Evolutionary conservation across 768 basidiomycete genomes (phyloP).

Genomic region (Tulasnella sp.): DNA sequence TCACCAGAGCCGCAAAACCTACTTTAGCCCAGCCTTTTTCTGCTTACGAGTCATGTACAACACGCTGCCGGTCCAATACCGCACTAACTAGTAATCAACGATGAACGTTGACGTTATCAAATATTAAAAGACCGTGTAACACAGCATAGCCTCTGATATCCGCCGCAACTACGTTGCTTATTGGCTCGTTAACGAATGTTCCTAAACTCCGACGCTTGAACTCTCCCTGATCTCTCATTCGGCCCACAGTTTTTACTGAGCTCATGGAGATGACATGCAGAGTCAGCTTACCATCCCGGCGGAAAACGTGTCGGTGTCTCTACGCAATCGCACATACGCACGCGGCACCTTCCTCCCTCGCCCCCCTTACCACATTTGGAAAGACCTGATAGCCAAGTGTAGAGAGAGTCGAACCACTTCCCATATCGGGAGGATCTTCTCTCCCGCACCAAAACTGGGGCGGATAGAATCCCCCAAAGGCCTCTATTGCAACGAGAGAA

Average conservation of each 20-base stretch:
- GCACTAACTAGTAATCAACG: not conserved
- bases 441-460: not conserved
- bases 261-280: not conserved
- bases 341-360: not conserved
- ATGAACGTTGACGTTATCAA: not conserved
- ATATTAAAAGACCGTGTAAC: not conserved
- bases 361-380: not conserved
- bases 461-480: not conserved
- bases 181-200: not conserved
- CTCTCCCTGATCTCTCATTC: too few species aligned
- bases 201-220: not conserved
- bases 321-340: not conserved
- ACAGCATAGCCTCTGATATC: not conserved
- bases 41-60: not conserved
- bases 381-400: not conserved
- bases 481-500: not conserved
- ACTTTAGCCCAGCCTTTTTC: not conserved
- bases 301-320: not conserved
- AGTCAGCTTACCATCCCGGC: not conserved
- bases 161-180: not conserved
- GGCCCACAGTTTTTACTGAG: not conserved
- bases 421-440: constrained; percentile 2
- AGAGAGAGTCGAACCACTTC: not conserved
- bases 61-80: not conserved
- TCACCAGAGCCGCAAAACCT: not conserved